phyloP scores from a whole-genome alignment of 2,329 filamentous ascomycete species.

The Trichophyton schoenleinii region DNA sequence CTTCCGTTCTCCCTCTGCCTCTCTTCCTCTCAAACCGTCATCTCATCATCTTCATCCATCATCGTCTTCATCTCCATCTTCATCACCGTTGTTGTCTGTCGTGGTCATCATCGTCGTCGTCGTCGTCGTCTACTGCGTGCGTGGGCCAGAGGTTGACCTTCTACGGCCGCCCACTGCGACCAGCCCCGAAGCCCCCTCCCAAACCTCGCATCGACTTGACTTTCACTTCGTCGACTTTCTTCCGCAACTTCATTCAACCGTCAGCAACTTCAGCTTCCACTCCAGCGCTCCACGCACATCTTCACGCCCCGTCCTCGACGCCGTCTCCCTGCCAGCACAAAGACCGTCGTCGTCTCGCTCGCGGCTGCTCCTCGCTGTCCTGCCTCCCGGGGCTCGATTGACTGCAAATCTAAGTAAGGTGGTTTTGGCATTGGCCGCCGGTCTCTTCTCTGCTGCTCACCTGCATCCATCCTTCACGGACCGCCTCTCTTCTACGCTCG shows the following conservation, averaged over 20 bases:
- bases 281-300: too few relatives aligned
- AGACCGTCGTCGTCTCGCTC: neutral
- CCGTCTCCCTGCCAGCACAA: too few relatives aligned
- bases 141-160: neutral
- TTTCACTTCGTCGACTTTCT: conserved; percentile 5
- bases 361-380: neutral
- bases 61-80: too few relatives aligned
- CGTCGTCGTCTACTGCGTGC: neutral
- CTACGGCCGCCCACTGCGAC: neutral
- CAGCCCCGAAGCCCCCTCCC: neutral
- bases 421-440: too few relatives aligned
- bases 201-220: conserved; percentile 6
- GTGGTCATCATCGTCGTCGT: neutral
- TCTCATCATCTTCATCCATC: too few relatives aligned
- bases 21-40: neutral
- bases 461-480: too few relatives aligned
- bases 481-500: too few relatives aligned
- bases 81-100: too few relatives aligned
- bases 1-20: neutral
- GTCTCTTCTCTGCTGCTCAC: too few relatives aligned
- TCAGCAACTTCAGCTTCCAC: neutral
- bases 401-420: too few relatives aligned
- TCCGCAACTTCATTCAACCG: conserved; percentile 7
- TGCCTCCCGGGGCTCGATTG: conserved; percentile 2
- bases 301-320: too few relatives aligned